Base-by-base conservation (phyloP, 2,329 filamentous ascomycete genomes). In the Aspergillus quadricinctus region DNA sequence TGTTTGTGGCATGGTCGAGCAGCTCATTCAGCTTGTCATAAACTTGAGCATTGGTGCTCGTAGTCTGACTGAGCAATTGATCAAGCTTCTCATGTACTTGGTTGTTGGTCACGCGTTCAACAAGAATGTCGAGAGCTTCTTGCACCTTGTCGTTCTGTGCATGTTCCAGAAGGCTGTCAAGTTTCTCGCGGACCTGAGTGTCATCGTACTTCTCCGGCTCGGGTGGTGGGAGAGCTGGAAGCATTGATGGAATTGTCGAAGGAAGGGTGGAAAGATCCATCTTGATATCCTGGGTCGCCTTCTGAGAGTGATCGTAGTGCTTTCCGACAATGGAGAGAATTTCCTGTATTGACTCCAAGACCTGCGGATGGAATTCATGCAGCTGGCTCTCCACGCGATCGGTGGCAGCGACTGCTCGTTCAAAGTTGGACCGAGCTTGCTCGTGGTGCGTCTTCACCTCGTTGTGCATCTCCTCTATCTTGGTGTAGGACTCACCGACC, bases 291-390 rank as follows among this genome's bases (percentile, higher is more conserved):
- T 86, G 79, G 1, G 80, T 77, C 0, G 87, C 82, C 48, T 83
- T 81, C 73, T 92, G 91, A 14, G 91, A 89, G 69, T 96, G 90
- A 64, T 96, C 91, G 66, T 89, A 96, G 70, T 97, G 92, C 69
- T 95, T 85, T 25, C 86, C 88, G 54, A 96, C 89, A 25, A 95
- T 81, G 7, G 85, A 80, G 41, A 95, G 81, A n/a, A 97, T 86
- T 66, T 97, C 90, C 65, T 91, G 88, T 62, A 99, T 84, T 0
- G 89, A 85, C 53, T 93, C 87, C 56, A 97, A 83, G 62, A 97
- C 89, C 75, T 95, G 89, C 1, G 94, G 94, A 64, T 97, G 88
- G 62, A 88, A 88, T 70, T 97, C 92, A 8, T 83, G 83, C 29
- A 96, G 82, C 56, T 94, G 86, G 57, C 83, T 88, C 68, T 95